Percentiles rank a stretch among this genome's conserved stretches.
Evolutionary conservation across 83 land plant genomes (phyloP).

Genomic region (Thuja plicata): DNA sequence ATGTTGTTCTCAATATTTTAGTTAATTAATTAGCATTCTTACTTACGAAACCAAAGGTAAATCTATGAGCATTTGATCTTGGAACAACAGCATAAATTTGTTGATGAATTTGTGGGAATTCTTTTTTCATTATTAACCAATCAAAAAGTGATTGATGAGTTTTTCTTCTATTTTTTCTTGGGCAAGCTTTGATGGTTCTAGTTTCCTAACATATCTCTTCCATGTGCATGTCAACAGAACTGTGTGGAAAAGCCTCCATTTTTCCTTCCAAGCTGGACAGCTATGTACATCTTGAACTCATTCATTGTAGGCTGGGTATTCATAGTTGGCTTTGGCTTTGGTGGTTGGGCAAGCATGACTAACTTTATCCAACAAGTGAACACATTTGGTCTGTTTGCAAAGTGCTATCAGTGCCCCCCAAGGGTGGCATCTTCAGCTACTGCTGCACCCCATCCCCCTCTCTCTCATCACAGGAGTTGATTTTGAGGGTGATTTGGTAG

Average conservation of each 20-base stretch:
- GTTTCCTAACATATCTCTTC: not conserved
- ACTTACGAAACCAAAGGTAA: not conserved
- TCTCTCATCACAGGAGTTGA: constrained; percentile 11
- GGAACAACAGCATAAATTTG: not conserved
- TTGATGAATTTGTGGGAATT: not conserved
- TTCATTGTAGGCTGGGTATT: constrained; percentile 42
- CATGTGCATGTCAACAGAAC: constrained; percentile 23
- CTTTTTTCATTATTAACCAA: not conserved
- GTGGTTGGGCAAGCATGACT: constrained; percentile 61
- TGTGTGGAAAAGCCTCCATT: constrained; percentile 42
- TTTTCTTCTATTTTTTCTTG: not conserved
- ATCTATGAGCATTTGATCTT: not conserved
- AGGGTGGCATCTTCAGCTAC: constrained; percentile 12
- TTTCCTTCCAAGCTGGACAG: constrained; percentile 52
- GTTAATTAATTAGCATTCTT: not conserved
- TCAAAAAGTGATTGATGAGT: not conserved
- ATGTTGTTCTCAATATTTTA: not conserved
- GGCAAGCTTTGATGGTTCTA: not conserved
- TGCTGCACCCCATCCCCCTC: not conserved
- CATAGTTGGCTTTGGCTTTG: constrained; percentile 45
- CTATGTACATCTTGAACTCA: constrained; percentile 33
- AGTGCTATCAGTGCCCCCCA: constrained; percentile 50
- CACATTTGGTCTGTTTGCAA: constrained; percentile 56
- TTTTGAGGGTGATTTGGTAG: not conserved
- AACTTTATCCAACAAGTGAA: constrained; percentile 49